Base-by-base conservation (phyloP, 345 rosid species). In the Eucalyptus victrix region DNA sequence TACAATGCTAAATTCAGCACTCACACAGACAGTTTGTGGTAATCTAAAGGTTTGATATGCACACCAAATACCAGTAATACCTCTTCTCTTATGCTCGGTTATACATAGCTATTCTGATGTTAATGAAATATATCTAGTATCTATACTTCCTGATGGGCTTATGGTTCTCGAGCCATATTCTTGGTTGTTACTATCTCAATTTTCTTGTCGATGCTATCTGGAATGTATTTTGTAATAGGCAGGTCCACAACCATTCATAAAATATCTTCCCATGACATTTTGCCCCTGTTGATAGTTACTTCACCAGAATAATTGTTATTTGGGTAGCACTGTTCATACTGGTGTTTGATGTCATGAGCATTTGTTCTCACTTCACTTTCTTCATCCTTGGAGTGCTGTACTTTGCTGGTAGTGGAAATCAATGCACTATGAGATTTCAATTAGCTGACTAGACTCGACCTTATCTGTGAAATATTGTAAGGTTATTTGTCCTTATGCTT, bases 1-100 rank as follows among this genome's bases (percentile, higher is more conserved):
- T 91, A 98, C 99, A 62, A 96, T 97, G 92, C 99, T 98, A 87
- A 98, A 98, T 93, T 98, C 99, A 80, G 99, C 99, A 7, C 92
- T 98, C 67, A 98, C 99, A 5, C 99, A 98, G 92, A 98, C 99
- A 76, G 95, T 98, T 85, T 98, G 99, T 88, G 99, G 99, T 88
- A 98, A 98, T 91, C 90, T 98, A 92, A 98, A 98, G 99, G 99
- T 97, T 87, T 86, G 91, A 87, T 76, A 54, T 58, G 50, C 49
- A 23, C 34, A 42, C 65, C 72, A 53, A 42, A 56, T 34, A 44
- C 32, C 40, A 37, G 49, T 47, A 40, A 40, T 76, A 40, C 85
- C 47, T 76, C 85, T 42, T 44, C 28, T 40, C 85, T 76, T 40
- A 11, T 76, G 83, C 83, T 76, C 30, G 7, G 85, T 76, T 76